Base-by-base conservation (phyloP, 2,329 filamentous ascomycete species). In the Lecanosticta acicola region DNA sequence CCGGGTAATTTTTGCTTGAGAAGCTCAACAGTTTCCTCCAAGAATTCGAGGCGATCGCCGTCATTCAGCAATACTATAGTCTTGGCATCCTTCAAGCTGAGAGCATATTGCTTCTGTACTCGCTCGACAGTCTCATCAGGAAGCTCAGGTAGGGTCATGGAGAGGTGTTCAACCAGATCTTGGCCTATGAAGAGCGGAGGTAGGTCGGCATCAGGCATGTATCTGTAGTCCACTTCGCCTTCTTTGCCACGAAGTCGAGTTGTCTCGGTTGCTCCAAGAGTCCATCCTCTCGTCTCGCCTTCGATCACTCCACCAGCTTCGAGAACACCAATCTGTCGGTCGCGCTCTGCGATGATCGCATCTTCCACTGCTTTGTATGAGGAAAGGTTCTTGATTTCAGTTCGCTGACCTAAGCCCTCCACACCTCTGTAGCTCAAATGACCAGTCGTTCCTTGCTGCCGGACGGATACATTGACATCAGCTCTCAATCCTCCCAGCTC, bases 161-260 rank as follows among this genome's bases (percentile, higher is more conserved):
- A 69, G 11, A 97, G 72, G 52, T 83, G 73, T 3, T 73, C 61
- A 3, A 96, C 71, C 0, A 97, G 73, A 46, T 86, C 81, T 49
- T 70, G 62, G 5, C 81, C 82, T 49, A 98, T 84, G 2, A 89
- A 64, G 1, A 98, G 73, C 1, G 93, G 88, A 0, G 80, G 77
- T 11, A 98, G 75, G 63, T 98, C 93, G 3, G 93, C 87, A 64
- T 98, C 93, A 0, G 93, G 91, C 91, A 98, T 97, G 64, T 98
- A 98, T 34, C 93, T 78, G 67, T 98, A 98, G 66, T 98, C 93
- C 4, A 97, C 89, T 62, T 95, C 91, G 39, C 93, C 93, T 66
- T 97, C 93, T 66, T 98, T 98, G 19, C 88, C 88, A 59, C 93
- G 79, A 35, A 98, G 71, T 33, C 84, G 78, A 48, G 80, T 81